phyloP scores from a whole-genome alignment of 2,329 filamentous ascomycete species.

The Escovopsis sp. region DNA sequence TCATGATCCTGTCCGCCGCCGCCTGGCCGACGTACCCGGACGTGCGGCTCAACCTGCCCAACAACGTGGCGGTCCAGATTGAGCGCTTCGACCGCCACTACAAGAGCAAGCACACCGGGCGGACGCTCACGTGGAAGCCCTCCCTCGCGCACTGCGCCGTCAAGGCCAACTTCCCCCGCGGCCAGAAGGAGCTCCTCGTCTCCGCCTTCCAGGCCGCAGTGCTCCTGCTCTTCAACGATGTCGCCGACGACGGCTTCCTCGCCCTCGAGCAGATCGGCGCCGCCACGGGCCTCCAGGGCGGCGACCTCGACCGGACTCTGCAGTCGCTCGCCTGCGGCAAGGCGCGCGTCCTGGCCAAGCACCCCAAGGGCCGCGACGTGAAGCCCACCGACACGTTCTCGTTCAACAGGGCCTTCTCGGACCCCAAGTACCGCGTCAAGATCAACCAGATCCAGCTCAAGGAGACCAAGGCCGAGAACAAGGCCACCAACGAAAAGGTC shows the following conservation, averaged over 20 bases:
- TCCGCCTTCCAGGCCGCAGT: conserved; percentile 88
- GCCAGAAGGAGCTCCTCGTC: conserved; percentile 75
- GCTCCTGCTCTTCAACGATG: conserved; percentile 74
- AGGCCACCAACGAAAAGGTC: conserved; percentile 82
- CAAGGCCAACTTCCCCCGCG: conserved; percentile 64
- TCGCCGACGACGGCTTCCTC: conserved; percentile 51
- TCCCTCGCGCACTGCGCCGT: conserved; percentile 82
- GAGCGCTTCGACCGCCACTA: conserved; percentile 77
- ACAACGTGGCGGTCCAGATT: conserved; percentile 60
- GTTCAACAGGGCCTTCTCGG: conserved; percentile 61
- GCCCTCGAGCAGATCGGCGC: conserved; percentile 62
- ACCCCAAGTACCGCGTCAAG: conserved; percentile 82
- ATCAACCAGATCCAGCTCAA: conserved; percentile 98
- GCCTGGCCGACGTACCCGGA: conserved; percentile 91
- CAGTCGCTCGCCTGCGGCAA: conserved; percentile 92
- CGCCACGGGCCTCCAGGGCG: conserved; percentile 58
- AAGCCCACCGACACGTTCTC: conserved; percentile 66
- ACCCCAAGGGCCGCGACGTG: conserved; percentile 73
- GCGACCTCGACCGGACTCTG: conserved; percentile 75
- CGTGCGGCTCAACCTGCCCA: conserved; percentile 54
- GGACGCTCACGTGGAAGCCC: conserved; percentile 84
- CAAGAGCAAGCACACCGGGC: conserved; percentile 74
- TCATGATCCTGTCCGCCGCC: conserved; percentile 79
- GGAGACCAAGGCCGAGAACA: conserved; percentile 90
- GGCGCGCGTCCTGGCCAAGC: conserved; percentile 68